Conservation (phyloP, 140 eudicot genomes). For the Eryngium alpinum region DNA sequence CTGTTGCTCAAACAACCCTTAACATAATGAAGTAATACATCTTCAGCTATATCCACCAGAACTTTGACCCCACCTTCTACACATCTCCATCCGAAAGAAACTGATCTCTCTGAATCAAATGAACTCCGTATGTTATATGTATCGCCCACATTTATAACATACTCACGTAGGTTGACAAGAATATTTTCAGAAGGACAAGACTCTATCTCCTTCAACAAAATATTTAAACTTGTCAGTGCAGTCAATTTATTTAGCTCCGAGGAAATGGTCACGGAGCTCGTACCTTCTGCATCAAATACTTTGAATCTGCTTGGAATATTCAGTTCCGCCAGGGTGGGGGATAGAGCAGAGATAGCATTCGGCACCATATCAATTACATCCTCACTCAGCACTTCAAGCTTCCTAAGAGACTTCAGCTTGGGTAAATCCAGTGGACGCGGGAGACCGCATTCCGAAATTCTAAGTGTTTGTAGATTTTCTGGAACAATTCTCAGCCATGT, state of each 20-base stretch:
- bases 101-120: neutral
- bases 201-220: neutral
- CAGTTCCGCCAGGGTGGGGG: neutral
- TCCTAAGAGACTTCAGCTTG: neutral
- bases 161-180: neutral
- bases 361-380: neutral
- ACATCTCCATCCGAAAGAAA: neutral
- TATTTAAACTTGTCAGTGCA: neutral
- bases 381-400: neutral
- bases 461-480: too few species aligned
- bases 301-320: neutral
- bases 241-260: neutral
- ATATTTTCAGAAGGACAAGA: neutral
- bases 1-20: neutral
- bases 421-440: too few species aligned
- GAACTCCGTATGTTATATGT: too few species aligned
- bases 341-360: neutral
- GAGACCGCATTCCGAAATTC: too few species aligned
- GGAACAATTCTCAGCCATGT: neutral
- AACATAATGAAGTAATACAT: neutral
- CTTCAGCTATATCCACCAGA: neutral
- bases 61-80: neutral
- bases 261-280: neutral
- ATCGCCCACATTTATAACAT: neutral
- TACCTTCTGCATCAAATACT: neutral